Evolutionary conservation across 1,284 basidiomycete species (phyloP).

Genomic region (Cryptococcus sp.): DNA sequence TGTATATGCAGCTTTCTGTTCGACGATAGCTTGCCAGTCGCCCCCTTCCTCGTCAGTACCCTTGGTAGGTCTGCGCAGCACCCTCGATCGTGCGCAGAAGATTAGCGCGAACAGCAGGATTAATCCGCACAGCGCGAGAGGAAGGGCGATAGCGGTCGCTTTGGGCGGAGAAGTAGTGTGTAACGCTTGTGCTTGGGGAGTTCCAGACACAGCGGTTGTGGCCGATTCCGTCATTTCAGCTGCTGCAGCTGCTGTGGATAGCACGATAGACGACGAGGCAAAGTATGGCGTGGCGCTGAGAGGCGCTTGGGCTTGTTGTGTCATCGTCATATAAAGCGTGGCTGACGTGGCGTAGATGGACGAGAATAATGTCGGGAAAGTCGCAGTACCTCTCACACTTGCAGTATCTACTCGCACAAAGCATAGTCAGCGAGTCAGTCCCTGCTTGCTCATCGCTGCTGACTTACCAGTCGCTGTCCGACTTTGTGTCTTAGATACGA

Average conservation of each 20-base stretch:
- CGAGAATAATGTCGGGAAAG: no score
- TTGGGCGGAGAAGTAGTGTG: constrained; percentile 8
- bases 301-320: constrained; percentile 2
- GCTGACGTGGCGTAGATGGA: no score
- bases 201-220: not conserved
- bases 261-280: no score
- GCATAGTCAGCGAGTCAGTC: no score
- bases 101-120: constrained; percentile 21
- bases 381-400: no score
- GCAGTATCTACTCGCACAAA: no score
- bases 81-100: constrained; percentile 19
- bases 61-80: constrained; percentile 11
- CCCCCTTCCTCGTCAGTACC: constrained; percentile 14
- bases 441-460: no score
- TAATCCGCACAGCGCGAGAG: constrained; percentile 21
- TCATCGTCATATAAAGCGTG: no score
- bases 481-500: no score
- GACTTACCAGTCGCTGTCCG: no score
- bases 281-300: not conserved
- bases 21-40: not conserved
- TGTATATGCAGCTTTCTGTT: not conserved
- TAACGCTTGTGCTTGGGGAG: not conserved
- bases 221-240: no score
- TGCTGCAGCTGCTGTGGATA: no score
- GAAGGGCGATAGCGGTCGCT: constrained; percentile 22